Evolutionary conservation across 768 basidiomycete species (phyloP).

Genomic region (Termitomyces sp.): DNA sequence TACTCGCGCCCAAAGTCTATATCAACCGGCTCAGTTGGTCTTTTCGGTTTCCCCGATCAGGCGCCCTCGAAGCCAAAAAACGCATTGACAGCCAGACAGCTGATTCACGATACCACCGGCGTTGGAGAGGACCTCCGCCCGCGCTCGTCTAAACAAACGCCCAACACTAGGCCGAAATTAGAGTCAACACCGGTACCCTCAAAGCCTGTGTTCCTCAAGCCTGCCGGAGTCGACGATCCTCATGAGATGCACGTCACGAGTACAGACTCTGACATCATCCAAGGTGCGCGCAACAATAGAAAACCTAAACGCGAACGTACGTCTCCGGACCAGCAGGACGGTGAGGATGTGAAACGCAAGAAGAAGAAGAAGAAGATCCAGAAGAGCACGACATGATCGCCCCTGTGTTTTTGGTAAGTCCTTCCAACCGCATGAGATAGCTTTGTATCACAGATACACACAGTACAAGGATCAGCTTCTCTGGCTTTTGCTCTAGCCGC

Average conservation of each 20-base stretch:
- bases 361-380: constrained; percentile 22
- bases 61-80: constrained; percentile 20
- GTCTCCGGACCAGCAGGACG: constrained; percentile 15
- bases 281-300: constrained; percentile 24
- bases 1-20: constrained; percentile 19
- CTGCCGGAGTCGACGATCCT: constrained; percentile 51
- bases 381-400: constrained; percentile 10
- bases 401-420: neutral
- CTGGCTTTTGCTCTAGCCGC: neutral
- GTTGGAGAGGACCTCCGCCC: constrained; percentile 46
- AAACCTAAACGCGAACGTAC: constrained; percentile 23
- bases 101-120: constrained; percentile 39
- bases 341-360: constrained; percentile 24
- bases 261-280: constrained; percentile 13
- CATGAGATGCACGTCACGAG: constrained; percentile 13
- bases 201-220: constrained; percentile 41
- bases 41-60: constrained; percentile 19
- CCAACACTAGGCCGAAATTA: neutral
- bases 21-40: constrained; percentile 17
- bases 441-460: neutral
- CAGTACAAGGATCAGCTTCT: neutral
- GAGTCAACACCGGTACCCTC: neutral
- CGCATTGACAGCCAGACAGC: constrained; percentile 35
- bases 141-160: constrained; percentile 19
- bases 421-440: neutral